Conservation (phyloP, 768 basidiomycete genomes). For the Termitomyces sp. region DNA sequence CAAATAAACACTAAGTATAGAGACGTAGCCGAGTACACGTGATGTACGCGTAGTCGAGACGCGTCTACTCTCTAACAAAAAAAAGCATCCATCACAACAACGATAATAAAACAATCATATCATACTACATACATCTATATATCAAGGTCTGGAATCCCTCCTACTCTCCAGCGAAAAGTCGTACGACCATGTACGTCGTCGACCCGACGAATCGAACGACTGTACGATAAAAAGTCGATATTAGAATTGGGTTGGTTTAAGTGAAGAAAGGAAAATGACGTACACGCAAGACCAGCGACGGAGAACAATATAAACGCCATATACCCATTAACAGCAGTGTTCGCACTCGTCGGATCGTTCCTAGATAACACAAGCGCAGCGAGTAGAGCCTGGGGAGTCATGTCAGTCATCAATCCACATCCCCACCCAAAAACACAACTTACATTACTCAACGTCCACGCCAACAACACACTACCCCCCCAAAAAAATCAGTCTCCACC, state of each 20-base stretch:
- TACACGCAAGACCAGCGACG: slow-evolving; percentile 84
- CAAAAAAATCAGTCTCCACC: slow-evolving; percentile 10
- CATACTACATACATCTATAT: too few species aligned
- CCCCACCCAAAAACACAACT: slow-evolving; percentile 11
- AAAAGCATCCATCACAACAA: too few species aligned
- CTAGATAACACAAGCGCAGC: slow-evolving; percentile 67
- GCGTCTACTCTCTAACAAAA: too few species aligned
- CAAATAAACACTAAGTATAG: too few species aligned
- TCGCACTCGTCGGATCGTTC: slow-evolving; percentile 50
- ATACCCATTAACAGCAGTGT: slow-evolving; percentile 71
- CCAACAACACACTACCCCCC: slow-evolving; percentile 47
- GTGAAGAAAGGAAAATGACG: slow-evolving; percentile 28
- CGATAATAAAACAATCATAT: too few species aligned
- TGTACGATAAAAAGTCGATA: slow-evolving; percentile 22
- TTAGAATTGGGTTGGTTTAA: not conserved
- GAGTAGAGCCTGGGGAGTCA: slow-evolving; percentile 50
- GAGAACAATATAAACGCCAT: slow-evolving; percentile 88
- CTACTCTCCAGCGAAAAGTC: slow-evolving; percentile 90
- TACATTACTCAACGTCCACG: slow-evolving; percentile 88
- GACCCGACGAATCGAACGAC: slow-evolving; percentile 86
- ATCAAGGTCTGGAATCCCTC: too few species aligned
- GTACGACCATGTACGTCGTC: slow-evolving; percentile 76
- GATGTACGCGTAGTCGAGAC: too few species aligned
- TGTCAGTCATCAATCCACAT: too few species aligned
- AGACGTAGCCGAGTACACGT: too few species aligned